A percentile compares a stretch with the other conserved stretches of the same genome.
phyloP scores from a whole-genome alignment of 768 basidiomycete genomes.

The Russula griseocarnosa region DNA sequence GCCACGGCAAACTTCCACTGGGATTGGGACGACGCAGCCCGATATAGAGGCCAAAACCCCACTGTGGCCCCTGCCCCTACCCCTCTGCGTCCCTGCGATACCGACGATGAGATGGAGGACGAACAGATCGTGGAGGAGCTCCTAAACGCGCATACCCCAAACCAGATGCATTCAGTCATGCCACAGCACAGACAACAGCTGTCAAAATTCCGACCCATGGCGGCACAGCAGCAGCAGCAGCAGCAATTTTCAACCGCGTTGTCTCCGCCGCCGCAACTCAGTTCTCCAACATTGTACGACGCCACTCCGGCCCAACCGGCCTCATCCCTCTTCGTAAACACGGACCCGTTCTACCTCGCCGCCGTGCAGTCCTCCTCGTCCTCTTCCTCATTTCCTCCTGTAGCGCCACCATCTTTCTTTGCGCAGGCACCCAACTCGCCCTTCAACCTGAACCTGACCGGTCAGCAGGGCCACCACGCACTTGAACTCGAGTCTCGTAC shows the following conservation, averaged over 20 bases:
- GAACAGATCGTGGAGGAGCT: slow-evolving; percentile 46
- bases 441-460: slow-evolving; percentile 20
- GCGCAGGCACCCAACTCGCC: slow-evolving; percentile 26
- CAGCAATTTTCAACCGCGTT: slow-evolving; percentile 31
- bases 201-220: slow-evolving; percentile 19
- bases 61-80: slow-evolving; percentile 28
- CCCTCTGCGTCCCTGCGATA: slow-evolving; percentile 29
- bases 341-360: slow-evolving; percentile 50
- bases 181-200: slow-evolving; percentile 18
- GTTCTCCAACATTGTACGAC: slow-evolving; percentile 13
- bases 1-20: slow-evolving; percentile 34
- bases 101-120: slow-evolving; percentile 43
- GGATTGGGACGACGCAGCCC: slow-evolving; percentile 31
- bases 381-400: not conserved
- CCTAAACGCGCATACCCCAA: slow-evolving; percentile 37
- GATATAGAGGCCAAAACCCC: slow-evolving; percentile 8
- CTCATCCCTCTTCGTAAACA: slow-evolving; percentile 40
- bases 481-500: slow-evolving; percentile 24
- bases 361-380: slow-evolving; percentile 36
- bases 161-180: slow-evolving; percentile 4
- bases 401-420: slow-evolving; percentile 25
- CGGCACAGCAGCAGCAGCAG: not conserved
- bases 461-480: slow-evolving; percentile 21
- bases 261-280: slow-evolving; percentile 13
- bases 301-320: slow-evolving; percentile 22